These are phyloP conservation scores for Boletus subparvulus DNA, from an alignment of 768 basidiomycete genomes.

Conservation along the genomic window DNA sequence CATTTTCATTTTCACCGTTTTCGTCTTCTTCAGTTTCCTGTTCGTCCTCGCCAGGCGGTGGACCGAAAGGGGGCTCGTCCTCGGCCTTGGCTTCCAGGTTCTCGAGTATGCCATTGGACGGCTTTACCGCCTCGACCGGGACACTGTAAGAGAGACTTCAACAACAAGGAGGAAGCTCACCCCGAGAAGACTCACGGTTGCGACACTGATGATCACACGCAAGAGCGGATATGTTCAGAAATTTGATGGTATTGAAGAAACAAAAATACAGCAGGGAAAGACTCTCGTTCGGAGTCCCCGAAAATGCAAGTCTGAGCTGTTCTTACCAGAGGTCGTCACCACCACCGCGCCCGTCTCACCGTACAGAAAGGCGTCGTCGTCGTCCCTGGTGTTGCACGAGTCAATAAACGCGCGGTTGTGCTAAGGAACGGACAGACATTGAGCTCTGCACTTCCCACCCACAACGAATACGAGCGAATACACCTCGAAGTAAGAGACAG, in stretches of 20 bases:
- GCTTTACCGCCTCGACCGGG: constrained; percentile 42
- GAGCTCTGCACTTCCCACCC: constrained; percentile 22
- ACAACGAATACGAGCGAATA: constrained; percentile 19
- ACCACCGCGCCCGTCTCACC: constrained; percentile 48
- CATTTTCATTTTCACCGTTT: constrained; percentile 5
- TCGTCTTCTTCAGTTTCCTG: constrained; percentile 28
- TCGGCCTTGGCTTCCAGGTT: constrained; percentile 49
- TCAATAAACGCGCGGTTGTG: constrained; percentile 25
- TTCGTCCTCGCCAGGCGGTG: constrained; percentile 19
- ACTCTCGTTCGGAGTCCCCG: constrained; percentile 28
- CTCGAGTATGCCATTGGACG: constrained; percentile 51
- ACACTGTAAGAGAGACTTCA: constrained; percentile 32
- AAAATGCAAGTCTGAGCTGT: constrained; percentile 25
- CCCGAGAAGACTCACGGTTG: constrained; percentile 57
- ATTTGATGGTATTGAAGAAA: constrained; percentile 39
- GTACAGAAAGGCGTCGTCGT: constrained; percentile 81
- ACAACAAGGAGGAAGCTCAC: constrained; percentile 22
- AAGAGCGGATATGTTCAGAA: constrained; percentile 38
- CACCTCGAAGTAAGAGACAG: constrained; percentile 24
- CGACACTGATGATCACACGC: constrained; percentile 50
- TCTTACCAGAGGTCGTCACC: constrained; percentile 49
- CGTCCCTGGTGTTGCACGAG: constrained; percentile 50
- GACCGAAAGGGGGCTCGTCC: constrained; percentile 34
- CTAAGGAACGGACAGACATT: constrained; percentile 30
- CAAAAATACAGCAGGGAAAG: constrained; percentile 34